Percentiles rank a stretch among this genome's conserved stretches.
Conservation (phyloP, 345 rosid genomes). For the Kandelia obovata region DNA sequence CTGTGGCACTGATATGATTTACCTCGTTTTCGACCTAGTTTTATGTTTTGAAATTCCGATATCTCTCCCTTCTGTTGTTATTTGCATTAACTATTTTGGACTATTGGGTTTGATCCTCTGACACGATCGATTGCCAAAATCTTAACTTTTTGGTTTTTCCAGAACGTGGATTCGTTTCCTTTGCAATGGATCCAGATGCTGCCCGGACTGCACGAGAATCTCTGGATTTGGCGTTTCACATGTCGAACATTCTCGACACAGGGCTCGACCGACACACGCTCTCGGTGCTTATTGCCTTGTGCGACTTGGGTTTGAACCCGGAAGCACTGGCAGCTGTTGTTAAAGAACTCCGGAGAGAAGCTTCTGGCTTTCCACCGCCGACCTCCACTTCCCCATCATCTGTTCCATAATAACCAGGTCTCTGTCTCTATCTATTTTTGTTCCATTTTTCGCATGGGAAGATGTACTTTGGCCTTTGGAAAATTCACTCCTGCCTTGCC, state of each 20-base stretch:
- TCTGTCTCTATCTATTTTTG: not conserved
- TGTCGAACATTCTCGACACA: conserved; percentile 12
- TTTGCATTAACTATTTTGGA: too few relatives aligned
- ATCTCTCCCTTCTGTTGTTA: too few relatives aligned
- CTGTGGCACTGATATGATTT: too few relatives aligned
- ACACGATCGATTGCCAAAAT: too few relatives aligned
- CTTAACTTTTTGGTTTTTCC: too few relatives aligned
- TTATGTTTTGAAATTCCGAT: too few relatives aligned
- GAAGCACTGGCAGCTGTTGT: conserved; percentile 9
- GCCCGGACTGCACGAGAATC: conserved; percentile 9
- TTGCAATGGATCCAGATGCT: conserved; percentile 12
- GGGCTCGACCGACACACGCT: conserved; percentile 7
- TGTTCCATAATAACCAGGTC: not conserved
- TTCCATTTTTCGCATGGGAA: not conserved
- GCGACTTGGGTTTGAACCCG: conserved; percentile 12
- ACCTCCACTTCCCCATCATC: not conserved
- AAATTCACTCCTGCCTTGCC: too few relatives aligned
- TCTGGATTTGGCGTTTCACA: conserved; percentile 15
- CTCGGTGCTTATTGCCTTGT: conserved; percentile 8
- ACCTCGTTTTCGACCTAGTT: too few relatives aligned
- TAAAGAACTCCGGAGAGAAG: conserved; percentile 6
- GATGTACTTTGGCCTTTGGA: too few relatives aligned
- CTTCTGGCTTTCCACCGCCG: not conserved
- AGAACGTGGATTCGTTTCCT: too few relatives aligned
- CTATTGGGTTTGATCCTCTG: too few relatives aligned